Evolutionary conservation across 768 basidiomycete species (phyloP).

Genomic region (Roridomyces roridus): DNA sequence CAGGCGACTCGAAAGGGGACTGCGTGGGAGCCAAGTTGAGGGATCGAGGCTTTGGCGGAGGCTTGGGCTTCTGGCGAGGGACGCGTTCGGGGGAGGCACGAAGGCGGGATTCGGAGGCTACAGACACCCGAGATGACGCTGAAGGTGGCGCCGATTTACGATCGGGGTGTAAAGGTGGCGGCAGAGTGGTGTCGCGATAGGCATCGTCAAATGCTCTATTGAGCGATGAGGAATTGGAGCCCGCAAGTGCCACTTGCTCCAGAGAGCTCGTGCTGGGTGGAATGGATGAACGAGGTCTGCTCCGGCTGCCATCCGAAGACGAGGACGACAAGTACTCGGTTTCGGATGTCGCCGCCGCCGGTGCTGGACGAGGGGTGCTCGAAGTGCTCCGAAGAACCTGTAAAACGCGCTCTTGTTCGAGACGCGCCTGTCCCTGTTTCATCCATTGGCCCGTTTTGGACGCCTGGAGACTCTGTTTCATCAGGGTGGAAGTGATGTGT

Average conservation of each 20-base stretch:
- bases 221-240: slow-evolving; percentile 19
- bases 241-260: slow-evolving; percentile 51
- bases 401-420: slow-evolving; percentile 73
- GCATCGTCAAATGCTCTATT: slow-evolving; percentile 21
- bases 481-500: slow-evolving; percentile 68
- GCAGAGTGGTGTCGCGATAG: slow-evolving; percentile 37
- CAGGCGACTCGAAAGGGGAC: slow-evolving; percentile 15
- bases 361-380: slow-evolving; percentile 12
- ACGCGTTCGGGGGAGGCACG: slow-evolving; percentile 12
- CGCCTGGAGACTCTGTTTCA: slow-evolving; percentile 76
- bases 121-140: slow-evolving; percentile 11
- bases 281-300: slow-evolving; percentile 37
- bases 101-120: slow-evolving; percentile 8
- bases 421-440: slow-evolving; percentile 70
- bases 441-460: slow-evolving; percentile 73
- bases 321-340: slow-evolving; percentile 18
- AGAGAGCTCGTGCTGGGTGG: slow-evolving; percentile 50
- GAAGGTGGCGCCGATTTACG: slow-evolving; percentile 40
- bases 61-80: slow-evolving; percentile 16
- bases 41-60: slow-evolving; percentile 24
- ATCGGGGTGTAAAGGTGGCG: slow-evolving; percentile 63
- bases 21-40: slow-evolving; percentile 6
- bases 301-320: slow-evolving; percentile 22
- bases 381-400: slow-evolving; percentile 74
- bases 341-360: slow-evolving; percentile 7